Conservation (phyloP, 129 eudicot species). For the Mikania micrantha region DNA sequence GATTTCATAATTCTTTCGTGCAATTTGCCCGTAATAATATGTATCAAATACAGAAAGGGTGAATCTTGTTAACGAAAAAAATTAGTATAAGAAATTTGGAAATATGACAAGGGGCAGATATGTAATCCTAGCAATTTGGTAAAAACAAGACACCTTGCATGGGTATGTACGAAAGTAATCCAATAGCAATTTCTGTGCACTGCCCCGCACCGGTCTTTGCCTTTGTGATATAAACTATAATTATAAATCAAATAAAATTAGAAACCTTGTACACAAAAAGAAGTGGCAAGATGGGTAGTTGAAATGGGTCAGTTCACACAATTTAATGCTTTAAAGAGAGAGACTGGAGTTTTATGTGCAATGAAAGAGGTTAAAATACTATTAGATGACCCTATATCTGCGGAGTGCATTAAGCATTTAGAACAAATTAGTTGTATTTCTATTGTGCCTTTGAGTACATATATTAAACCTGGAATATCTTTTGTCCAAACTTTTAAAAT, state of each 20-base stretch:
- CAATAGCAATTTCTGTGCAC: conserved; percentile 61
- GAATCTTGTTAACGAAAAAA: background rate
- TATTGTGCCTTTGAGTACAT: too few species aligned
- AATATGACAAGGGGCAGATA: background rate
- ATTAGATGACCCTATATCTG: too few species aligned
- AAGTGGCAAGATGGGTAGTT: background rate
- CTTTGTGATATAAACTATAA: conserved; percentile 81
- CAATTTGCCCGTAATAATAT: background rate
- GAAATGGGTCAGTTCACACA: background rate
- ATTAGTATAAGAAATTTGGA: background rate
- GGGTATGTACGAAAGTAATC: conserved; percentile 71
- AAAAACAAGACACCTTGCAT: conserved; percentile 55
- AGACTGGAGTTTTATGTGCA: too few species aligned
- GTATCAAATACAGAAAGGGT: background rate
- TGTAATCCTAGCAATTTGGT: background rate
- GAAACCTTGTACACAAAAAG: background rate
- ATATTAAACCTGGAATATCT: background rate
- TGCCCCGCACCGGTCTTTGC: conserved; percentile 87
- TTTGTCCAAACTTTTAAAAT: background rate
- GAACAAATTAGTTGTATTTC: too few species aligned
- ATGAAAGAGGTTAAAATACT: too few species aligned
- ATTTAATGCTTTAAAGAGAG: too few species aligned
- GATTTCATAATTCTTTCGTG: too few species aligned
- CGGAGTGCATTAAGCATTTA: too few species aligned
- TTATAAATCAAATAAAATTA: conserved; percentile 2